Conservation (phyloP, 805 yeast genomes). For the Ascoidea rubescens region DNA sequence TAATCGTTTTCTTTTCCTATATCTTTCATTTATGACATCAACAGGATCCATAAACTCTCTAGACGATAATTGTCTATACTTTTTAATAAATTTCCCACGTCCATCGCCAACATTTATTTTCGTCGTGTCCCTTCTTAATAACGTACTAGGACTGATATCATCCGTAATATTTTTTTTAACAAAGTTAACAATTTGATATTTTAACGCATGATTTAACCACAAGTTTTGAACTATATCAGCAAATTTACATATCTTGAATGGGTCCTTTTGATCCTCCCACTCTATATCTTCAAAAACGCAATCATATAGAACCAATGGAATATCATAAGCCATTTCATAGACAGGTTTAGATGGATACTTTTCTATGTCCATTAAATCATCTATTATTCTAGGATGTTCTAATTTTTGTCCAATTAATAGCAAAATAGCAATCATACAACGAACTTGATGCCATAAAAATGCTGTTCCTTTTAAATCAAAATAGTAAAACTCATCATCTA, state of each 20-base stretch:
- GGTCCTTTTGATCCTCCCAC: constrained; percentile 31
- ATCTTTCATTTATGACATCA: constrained; percentile 57
- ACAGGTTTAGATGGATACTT: constrained; percentile 54
- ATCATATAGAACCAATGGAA: constrained; percentile 77
- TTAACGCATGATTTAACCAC: constrained; percentile 43
- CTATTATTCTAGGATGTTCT: constrained; percentile 47
- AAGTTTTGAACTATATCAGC: constrained; percentile 31
- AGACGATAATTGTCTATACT: constrained; percentile 41
- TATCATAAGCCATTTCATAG: constrained; percentile 81
- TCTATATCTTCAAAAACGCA: constrained; percentile 60
- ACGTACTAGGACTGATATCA: background rate
- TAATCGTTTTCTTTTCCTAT: constrained; percentile 26
- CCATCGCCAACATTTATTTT: constrained; percentile 69
- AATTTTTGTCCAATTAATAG: constrained; percentile 68
- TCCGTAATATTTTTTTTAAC: constrained; percentile 22
- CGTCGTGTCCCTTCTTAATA: constrained; percentile 10
- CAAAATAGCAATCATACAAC: constrained; percentile 84
- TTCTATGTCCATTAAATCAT: constrained; percentile 42
- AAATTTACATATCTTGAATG: constrained; percentile 26
- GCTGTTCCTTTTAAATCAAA: constrained; percentile 81
- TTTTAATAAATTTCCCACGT: constrained; percentile 39
- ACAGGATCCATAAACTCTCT: constrained; percentile 50
- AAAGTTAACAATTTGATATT: constrained; percentile 35
- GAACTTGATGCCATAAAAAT: constrained; percentile 94
- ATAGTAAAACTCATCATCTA: constrained; percentile 35